Evolutionary conservation across 2,329 filamentous ascomycete genomes (phyloP).

Genomic region (Annulohypoxylon truncatum): DNA sequence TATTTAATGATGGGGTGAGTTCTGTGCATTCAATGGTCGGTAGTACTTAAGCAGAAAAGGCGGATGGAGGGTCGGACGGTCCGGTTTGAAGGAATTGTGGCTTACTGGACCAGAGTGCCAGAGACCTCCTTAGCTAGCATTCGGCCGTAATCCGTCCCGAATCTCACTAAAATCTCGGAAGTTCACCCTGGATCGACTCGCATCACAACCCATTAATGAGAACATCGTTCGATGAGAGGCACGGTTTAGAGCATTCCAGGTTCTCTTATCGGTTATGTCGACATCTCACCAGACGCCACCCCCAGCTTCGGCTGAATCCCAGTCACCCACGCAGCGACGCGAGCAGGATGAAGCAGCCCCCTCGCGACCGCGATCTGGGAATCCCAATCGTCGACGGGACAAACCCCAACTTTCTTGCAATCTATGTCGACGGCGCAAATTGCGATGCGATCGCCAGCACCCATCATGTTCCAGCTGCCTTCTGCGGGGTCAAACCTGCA

Average conservation of each 20-base stretch:
- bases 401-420: conserved; percentile 14
- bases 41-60: not conserved
- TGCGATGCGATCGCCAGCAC: conserved; percentile 17
- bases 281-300: conserved; percentile 3
- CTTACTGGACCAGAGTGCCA: too few species aligned
- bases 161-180: not conserved
- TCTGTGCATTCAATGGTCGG: not conserved
- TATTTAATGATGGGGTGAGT: not conserved
- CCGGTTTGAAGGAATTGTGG: not conserved
- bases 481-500: conserved; percentile 1
- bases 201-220: conserved; percentile 2
- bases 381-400: conserved; percentile 8
- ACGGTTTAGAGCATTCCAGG: not conserved
- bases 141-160: not conserved
- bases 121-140: too few species aligned
- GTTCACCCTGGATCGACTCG: not conserved
- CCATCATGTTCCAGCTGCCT: conserved; percentile 13
- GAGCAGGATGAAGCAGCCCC: not conserved
- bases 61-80: conserved; percentile 4
- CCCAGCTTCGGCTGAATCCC: not conserved
- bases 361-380: not conserved
- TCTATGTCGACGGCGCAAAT: conserved; percentile 11
- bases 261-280: conserved; percentile 5
- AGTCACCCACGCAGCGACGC: conserved; percentile 5
- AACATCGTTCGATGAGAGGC: conserved; percentile 9